phyloP scores from a whole-genome alignment of 345 rosid genomes.

The Salix koriyanagi region DNA sequence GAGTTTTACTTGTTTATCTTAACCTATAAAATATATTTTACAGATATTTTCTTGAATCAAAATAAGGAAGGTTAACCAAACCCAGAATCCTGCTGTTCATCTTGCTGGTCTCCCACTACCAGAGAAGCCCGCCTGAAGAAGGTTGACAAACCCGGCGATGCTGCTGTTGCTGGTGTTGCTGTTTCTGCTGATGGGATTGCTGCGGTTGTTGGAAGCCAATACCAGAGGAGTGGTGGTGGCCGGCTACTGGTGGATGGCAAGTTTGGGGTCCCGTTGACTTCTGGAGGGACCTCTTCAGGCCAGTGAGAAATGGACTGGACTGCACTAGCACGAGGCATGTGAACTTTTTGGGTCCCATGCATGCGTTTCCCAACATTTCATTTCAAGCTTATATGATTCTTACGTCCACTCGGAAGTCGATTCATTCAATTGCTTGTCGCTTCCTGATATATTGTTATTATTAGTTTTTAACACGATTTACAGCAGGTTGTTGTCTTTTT shows the following conservation, averaged over 20 bases:
- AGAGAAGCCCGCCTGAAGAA: neutral
- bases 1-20: fast-evolving
- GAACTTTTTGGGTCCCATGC: slow-evolving; percentile 37
- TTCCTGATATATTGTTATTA: too few relatives aligned
- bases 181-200: too few relatives aligned
- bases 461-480: too few relatives aligned
- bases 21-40: too few relatives aligned
- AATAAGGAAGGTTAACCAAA: too few relatives aligned
- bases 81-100: neutral
- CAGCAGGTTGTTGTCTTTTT: too few relatives aligned
- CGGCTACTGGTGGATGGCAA: neutral
- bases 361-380: neutral
- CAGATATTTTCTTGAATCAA: too few relatives aligned
- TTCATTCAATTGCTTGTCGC: too few relatives aligned
- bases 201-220: too few relatives aligned
- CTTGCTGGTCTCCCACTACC: neutral
- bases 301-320: slow-evolving; percentile 46
- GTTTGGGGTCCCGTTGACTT: slow-evolving; percentile 4
- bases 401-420: too few relatives aligned
- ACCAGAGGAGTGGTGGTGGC: neutral
- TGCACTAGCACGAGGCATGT: slow-evolving; percentile 35
- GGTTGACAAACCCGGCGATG: neutral
- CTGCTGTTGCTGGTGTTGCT: neutral
- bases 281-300: slow-evolving; percentile 9
- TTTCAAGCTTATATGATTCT: neutral